These are phyloP conservation scores for Durusdinium trenchii DNA, from an alignment of 73 alveolate species.

Conservation along the genomic window DNA sequence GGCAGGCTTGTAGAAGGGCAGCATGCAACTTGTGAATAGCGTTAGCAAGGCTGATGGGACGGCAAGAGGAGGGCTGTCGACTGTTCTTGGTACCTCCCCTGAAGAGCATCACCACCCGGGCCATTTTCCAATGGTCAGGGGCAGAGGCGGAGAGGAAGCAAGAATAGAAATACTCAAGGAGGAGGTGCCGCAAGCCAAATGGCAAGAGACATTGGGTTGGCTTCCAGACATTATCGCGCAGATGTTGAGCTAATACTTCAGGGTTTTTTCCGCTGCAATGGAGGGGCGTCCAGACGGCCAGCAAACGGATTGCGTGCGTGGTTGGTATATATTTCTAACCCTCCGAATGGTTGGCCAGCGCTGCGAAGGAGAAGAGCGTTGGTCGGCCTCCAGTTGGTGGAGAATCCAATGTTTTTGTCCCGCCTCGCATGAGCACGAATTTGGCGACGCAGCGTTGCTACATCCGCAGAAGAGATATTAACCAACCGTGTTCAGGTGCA, in stretches of 20 bases:
- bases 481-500: background rate
- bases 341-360: background rate
- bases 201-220: background rate
- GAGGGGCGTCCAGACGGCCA: slow-evolving; percentile 19
- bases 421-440: background rate
- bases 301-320: slow-evolving; percentile 1
- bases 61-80: background rate
- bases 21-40: background rate
- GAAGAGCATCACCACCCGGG: background rate
- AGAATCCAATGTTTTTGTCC: background rate
- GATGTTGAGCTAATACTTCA: background rate
- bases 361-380: background rate
- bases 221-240: background rate
- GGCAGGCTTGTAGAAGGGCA: background rate
- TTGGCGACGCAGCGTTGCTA: background rate
- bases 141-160: background rate
- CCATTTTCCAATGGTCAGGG: background rate
- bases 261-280: background rate
- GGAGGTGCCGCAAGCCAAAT: background rate
- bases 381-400: background rate
- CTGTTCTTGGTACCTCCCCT: background rate
- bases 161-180: background rate
- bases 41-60: slow-evolving; percentile 26
- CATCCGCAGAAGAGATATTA: background rate
- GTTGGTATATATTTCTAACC: background rate